phyloP scores from a whole-genome alignment of 75 land plant species.

The Pinus taeda region DNA sequence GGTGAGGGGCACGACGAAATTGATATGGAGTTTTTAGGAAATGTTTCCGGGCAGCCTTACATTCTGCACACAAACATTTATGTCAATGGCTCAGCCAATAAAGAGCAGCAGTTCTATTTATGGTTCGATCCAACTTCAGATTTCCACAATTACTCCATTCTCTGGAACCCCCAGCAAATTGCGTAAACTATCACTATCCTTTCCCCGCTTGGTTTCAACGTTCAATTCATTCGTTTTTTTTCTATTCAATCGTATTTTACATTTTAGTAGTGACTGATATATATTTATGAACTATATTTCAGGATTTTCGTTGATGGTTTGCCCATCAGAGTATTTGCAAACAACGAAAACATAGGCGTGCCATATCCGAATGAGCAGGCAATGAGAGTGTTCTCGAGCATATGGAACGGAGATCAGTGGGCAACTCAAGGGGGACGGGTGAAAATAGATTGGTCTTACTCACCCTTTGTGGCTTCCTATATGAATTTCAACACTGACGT shows the following conservation, averaged over 20 bases:
- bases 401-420: constrained; percentile 34
- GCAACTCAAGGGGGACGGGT: constrained; percentile 16
- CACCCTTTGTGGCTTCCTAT: constrained; percentile 22
- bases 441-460: constrained; percentile 24
- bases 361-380: constrained; percentile 27
- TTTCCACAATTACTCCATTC: constrained; percentile 48
- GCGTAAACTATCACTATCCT: not conserved
- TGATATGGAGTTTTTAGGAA: constrained; percentile 59
- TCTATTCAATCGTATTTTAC: too few relatives aligned
- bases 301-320: too few relatives aligned
- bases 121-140: constrained; percentile 52
- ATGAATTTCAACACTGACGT: too few relatives aligned
- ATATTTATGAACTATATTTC: too few relatives aligned
- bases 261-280: too few relatives aligned
- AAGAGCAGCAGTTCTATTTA: constrained; percentile 35
- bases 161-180: constrained; percentile 36
- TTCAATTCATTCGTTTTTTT: too few relatives aligned
- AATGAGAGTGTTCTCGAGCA: constrained; percentile 23
- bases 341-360: constrained; percentile 32
- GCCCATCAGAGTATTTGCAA: constrained; percentile 16
- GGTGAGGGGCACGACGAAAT: constrained; percentile 44
- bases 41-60: constrained; percentile 39
- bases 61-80: constrained; percentile 49
- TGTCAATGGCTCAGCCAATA: constrained; percentile 31
- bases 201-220: too few relatives aligned